Base-by-base conservation (phyloP, 306 rosid genomes). In the Myrica gale region DNA sequence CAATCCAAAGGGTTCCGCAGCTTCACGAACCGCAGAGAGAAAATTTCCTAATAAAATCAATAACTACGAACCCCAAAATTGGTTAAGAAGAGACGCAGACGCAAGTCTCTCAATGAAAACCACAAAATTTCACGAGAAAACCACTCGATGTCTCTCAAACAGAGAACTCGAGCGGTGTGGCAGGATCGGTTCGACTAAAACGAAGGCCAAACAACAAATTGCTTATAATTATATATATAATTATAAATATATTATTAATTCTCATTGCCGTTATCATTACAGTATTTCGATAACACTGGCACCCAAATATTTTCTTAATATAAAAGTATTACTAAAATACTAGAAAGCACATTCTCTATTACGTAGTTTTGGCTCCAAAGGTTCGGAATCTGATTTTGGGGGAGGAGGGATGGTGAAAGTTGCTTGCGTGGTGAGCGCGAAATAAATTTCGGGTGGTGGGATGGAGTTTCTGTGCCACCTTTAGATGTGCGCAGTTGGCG, bases 321-420 rank as follows among this genome's bases (percentile, higher is more conserved):
- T 9, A 44, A 20, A 23, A 61, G 47, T 16, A 21, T 60, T 20
- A 7, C 0, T 2, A 53, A 63, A 51, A 3, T 0, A 60, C 11
- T 13, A 26, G 12, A 57, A 57, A 21, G 9, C 20, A 12, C 44
- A n/a, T 6, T 11, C n/a, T n/a, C 42, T 37, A 15, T 61, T 15
- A 11, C 58, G 58, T 53, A 20, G 51, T 26, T 81, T 82, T 78
- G 79, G 79, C 82, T 80, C 87, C 84, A 80, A 83, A 76, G 13
- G 23, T 56, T 61, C 46, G 76, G 68, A 21, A n/a, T 37, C n/a
- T 43, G 42, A 61, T 26, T 5, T 61, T 12, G 45, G 63, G 39
- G 16, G 72, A 75, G 37, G 85, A 71, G 75, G 72, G 82, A 52
- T 5, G 39, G 15, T 16, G 60, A 48, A 73, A 67, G 10, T 66